Evolutionary conservation across 805 yeast species (phyloP).

Genomic region (Lipomyces oligophaga): DNA sequence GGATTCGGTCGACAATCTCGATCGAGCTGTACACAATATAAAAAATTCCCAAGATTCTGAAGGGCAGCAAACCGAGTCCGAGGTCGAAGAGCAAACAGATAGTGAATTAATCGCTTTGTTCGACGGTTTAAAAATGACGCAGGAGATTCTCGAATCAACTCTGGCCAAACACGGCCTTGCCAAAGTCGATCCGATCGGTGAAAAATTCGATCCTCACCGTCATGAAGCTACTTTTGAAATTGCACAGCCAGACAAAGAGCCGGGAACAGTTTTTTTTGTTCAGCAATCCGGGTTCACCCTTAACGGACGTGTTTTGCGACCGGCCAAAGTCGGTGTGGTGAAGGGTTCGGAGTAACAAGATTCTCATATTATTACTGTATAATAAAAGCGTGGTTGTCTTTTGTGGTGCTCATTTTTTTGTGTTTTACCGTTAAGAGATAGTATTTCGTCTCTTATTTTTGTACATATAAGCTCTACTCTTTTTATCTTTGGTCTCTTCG

Average conservation of each 20-base stretch:
- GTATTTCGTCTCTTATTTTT: too few relatives aligned
- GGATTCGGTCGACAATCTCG: conserved; percentile 86
- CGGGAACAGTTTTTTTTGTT: conserved; percentile 89
- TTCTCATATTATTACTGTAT: too few relatives aligned
- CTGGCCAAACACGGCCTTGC: conserved; percentile 72
- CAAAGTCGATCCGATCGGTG: conserved; percentile 79
- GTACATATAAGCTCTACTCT: too few relatives aligned
- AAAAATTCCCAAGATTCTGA: conserved; percentile 33
- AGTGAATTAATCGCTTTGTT: conserved; percentile 67
- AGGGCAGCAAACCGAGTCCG: conserved; percentile 9
- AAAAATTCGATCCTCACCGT: conserved; percentile 80
- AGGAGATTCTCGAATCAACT: conserved; percentile 79
- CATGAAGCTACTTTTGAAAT: conserved; percentile 92
- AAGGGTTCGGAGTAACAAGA: too few relatives aligned
- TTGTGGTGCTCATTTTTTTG: too few relatives aligned
- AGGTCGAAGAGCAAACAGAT: conserved; percentile 47
- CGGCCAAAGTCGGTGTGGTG: conserved; percentile 94
- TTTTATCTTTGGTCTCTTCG: too few relatives aligned
- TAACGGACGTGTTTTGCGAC: conserved; percentile 84
- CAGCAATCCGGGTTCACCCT: conserved; percentile 86
- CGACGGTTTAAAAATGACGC: conserved; percentile 90
- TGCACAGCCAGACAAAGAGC: conserved; percentile 80
- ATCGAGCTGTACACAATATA: conserved; percentile 74
- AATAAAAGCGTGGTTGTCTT: too few relatives aligned
- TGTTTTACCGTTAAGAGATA: too few relatives aligned